Conservation (phyloP, 352 stramenopile species). For the Globisporangium takayamanum region DNA sequence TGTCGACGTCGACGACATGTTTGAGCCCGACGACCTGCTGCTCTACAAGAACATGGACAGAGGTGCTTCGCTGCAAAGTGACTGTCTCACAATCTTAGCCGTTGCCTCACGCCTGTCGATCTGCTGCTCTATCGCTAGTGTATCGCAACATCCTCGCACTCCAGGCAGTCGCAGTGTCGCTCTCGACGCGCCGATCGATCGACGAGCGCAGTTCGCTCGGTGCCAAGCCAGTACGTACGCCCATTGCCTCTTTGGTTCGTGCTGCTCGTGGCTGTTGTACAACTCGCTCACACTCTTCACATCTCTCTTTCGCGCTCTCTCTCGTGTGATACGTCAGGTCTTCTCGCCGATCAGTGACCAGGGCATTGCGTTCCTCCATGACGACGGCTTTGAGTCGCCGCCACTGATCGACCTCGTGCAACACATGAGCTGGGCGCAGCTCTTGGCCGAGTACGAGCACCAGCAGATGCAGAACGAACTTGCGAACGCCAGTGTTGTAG, state of each 20-base stretch:
- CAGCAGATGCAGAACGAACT: conserved; percentile 51
- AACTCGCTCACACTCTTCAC: not conserved
- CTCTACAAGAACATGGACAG: conserved; percentile 49
- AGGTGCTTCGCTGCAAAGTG: conserved; percentile 26
- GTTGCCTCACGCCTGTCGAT: not conserved
- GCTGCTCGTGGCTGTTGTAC: no score
- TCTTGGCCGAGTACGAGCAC: conserved; percentile 64
- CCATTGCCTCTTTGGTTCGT: not conserved
- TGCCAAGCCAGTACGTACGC: conserved; percentile 16
- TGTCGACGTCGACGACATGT: conserved; percentile 50
- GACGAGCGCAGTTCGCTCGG: conserved; percentile 67
- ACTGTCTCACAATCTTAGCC: no score
- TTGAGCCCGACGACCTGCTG: conserved; percentile 70
- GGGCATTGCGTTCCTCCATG: conserved; percentile 30
- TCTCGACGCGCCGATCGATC: conserved; percentile 73
- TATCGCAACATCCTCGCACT: conserved; percentile 76
- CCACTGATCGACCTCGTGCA: conserved; percentile 41
- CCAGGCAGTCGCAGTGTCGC: conserved; percentile 60
- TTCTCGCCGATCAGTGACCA: conserved; percentile 42
- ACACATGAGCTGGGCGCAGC: conserved; percentile 49
- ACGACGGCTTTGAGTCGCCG: conserved; percentile 35
- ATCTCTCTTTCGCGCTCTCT: not conserved
- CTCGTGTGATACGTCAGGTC: conserved; percentile 15
- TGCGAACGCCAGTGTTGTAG: conserved; percentile 21
- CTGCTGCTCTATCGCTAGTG: conserved; percentile 25